Conservation (phyloP, 2,329 filamentous ascomycete genomes). For the Colletotrichum gigasporum region DNA sequence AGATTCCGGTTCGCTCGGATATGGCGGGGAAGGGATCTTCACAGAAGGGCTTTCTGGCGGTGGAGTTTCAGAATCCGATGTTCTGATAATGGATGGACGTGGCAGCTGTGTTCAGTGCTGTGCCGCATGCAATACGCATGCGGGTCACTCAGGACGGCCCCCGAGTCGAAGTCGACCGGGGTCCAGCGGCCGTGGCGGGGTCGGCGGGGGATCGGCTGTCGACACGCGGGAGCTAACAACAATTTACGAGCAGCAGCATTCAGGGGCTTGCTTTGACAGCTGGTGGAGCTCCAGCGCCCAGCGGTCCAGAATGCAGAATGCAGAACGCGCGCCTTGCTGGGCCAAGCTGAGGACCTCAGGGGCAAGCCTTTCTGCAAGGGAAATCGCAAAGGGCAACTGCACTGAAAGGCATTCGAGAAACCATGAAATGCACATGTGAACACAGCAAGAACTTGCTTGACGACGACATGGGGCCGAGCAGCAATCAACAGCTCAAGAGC, state of each 20-base stretch:
- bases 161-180: neutral
- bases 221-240: constrained; percentile 11
- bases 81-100: constrained; percentile 7
- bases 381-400: too few species aligned
- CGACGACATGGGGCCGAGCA: neutral
- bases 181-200: constrained; percentile 4
- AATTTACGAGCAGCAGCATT: neutral
- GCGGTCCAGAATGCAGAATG: too few species aligned
- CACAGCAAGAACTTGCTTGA: neutral
- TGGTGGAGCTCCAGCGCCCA: neutral
- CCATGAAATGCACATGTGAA: too few species aligned
- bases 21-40: neutral
- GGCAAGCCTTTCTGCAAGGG: too few species aligned
- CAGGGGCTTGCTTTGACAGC: neutral
- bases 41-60: neutral
- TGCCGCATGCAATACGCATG: constrained; percentile 19
- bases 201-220: constrained; percentile 5
- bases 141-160: constrained; percentile 11
- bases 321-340: neutral
- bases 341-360: neutral
- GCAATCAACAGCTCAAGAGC: neutral
- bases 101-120: constrained; percentile 11
- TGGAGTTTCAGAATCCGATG: constrained; percentile 12
- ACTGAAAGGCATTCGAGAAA: too few species aligned
- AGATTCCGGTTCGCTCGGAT: neutral